Percentiles rank a stretch among this genome's conserved stretches.
These are phyloP conservation scores for Camelina laxa DNA, from an alignment of 345 rosid genomes.

Conservation along the genomic window DNA sequence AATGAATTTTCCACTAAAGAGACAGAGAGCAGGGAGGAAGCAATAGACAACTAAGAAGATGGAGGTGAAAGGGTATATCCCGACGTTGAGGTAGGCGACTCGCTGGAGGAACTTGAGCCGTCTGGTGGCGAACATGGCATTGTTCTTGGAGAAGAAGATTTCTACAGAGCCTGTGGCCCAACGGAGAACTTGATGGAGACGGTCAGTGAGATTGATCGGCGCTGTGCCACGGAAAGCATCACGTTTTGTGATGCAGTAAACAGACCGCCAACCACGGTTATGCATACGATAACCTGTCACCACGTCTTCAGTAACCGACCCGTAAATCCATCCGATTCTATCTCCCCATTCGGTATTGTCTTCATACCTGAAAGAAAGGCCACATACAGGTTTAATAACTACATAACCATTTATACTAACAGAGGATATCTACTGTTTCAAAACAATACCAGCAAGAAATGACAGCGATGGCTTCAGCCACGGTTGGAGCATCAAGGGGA, in stretches of 20 bases:
- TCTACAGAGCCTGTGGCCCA: constrained; percentile 99
- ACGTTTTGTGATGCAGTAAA: constrained; percentile 86
- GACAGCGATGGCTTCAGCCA: constrained; percentile 97
- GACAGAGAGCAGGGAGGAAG: constrained; percentile 88
- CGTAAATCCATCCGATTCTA: constrained; percentile 87
- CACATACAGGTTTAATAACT: background rate
- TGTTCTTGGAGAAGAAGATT: constrained; percentile 87
- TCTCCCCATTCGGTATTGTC: constrained; percentile 95
- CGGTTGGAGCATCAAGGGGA: constrained; percentile 89
- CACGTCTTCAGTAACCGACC: constrained; percentile 63
- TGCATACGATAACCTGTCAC: constrained; percentile 97
- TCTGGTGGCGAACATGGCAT: constrained; percentile 62
- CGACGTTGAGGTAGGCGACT: constrained; percentile 80
- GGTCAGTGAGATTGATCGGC: constrained; percentile 88
- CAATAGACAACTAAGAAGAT: constrained; percentile 75
- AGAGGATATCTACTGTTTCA: background rate
- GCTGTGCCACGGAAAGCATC: constrained; percentile 95
- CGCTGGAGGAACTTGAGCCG: constrained; percentile 90
- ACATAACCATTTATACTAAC: background rate
- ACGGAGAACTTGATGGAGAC: constrained; percentile 89
- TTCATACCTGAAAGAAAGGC: constrained; percentile 56
- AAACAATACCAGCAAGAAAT: constrained; percentile 79
- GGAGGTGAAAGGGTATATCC: constrained; percentile 90
- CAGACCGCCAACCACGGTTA: constrained; percentile 95
- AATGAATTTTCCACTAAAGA: constrained; percentile 78